Conservation (phyloP, 129 eudicot species). For the Helichrysum umbraculigerum region DNA sequence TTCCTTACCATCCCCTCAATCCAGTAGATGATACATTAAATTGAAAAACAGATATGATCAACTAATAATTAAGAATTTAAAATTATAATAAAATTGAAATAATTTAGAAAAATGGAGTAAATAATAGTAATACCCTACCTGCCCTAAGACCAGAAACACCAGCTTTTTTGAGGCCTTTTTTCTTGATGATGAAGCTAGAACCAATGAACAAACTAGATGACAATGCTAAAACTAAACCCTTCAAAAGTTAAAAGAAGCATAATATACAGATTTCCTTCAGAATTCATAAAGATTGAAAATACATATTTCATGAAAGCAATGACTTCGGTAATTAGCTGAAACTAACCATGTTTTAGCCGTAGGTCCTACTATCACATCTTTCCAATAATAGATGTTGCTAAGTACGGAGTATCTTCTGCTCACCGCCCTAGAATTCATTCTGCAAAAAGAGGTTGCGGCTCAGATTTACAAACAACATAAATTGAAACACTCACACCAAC, state of each 20-base stretch:
- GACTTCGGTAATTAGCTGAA: constrained; percentile 24
- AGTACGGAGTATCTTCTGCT: constrained; percentile 30
- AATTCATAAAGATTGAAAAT: background rate
- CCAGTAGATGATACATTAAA: background rate
- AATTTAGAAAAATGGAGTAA: background rate
- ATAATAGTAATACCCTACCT: constrained; percentile 36
- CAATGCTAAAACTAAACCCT: constrained; percentile 80
- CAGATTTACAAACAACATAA: constrained; percentile 16
- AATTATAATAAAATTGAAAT: background rate
- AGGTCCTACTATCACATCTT: constrained; percentile 17
- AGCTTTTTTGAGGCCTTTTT: constrained; percentile 83
- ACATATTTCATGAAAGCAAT: background rate
- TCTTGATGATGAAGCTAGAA: constrained; percentile 88
- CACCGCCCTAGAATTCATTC: constrained; percentile 19
- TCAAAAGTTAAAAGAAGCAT: constrained; percentile 15
- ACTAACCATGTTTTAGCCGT: constrained; percentile 3
- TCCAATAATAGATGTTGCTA: constrained; percentile 21
- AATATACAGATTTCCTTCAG: background rate
- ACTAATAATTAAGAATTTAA: background rate
- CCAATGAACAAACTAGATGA: constrained; percentile 88
- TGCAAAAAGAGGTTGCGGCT: constrained; percentile 31
- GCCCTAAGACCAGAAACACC: constrained; percentile 88
- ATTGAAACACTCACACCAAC: background rate
- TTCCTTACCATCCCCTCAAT: constrained; percentile 78
- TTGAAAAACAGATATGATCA: background rate